A percentile compares a stretch with the other conserved stretches of the same genome.
Evolutionary conservation across 257 asterid species (phyloP).

Genomic region (Solanum sejunctum): DNA sequence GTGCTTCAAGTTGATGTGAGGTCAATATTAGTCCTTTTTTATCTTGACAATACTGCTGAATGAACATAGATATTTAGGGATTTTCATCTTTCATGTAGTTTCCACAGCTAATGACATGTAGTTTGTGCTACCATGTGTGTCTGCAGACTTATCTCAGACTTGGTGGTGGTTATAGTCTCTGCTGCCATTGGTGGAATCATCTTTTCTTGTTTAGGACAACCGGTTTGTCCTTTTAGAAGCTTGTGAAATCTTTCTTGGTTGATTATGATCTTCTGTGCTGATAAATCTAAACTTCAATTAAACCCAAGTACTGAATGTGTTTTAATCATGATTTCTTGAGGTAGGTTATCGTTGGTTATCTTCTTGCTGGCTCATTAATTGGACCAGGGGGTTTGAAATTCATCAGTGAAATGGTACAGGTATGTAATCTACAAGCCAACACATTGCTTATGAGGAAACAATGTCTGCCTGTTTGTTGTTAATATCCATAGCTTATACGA

Average conservation of each 20-base stretch:
- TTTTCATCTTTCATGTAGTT: slow-evolving; percentile 8
- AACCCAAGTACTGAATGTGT: not conserved
- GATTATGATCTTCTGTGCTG: not conserved
- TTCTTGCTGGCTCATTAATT: slow-evolving; percentile 88
- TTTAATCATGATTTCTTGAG: slow-evolving; percentile 5
- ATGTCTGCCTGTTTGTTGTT: not conserved
- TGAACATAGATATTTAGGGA: not conserved
- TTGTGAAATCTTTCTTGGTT: slow-evolving; percentile 5
- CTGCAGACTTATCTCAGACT: slow-evolving; percentile 89
- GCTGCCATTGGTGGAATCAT: slow-evolving; percentile 96
- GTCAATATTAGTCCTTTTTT: slow-evolving; percentile 15
- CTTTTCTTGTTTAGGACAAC: slow-evolving; percentile 93
- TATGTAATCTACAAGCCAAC: slow-evolving; percentile 9
- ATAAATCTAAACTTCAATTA: not conserved
- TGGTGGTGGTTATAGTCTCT: slow-evolving; percentile 95
- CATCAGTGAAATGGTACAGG: slow-evolving; percentile 95
- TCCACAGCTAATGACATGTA: not conserved
- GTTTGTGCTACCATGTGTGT: not conserved
- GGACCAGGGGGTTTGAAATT: slow-evolving; percentile 96
- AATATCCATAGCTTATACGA: not conserved
- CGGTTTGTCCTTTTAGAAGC: slow-evolving; percentile 50
- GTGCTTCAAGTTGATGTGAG: slow-evolving; percentile 92
- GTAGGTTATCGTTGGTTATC: slow-evolving; percentile 90
- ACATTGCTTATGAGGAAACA: not conserved
- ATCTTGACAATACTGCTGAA: not conserved